Evolutionary conservation across 257 asterid species (phyloP), one percentile per base, ranked within the genome.

Genomic region (Paraleonurus japonicus): DNA sequence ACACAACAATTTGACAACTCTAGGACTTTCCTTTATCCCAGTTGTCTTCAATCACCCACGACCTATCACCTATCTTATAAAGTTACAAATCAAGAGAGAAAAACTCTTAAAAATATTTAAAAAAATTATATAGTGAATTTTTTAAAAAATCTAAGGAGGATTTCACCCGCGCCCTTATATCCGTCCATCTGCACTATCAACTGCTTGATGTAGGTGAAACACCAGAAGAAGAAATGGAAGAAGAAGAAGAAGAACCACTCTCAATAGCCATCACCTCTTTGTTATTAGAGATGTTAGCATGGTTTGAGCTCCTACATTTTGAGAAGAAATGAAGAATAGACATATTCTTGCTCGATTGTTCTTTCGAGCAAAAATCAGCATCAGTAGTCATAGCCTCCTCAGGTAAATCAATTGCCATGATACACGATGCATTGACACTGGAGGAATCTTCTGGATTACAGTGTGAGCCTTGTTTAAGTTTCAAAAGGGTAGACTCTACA

Each of bases 381-480:
- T 65, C 77, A 5, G 67, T 55, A 45, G 81, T 24, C 65, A 65
- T 50, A 16, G 69, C 27, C 59, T 69, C 86, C 61, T 61, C 75
- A 0, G 69, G 20, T 5, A 73, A 65, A 61, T 75, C 84, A 16
- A 71, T 72, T 33, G 73, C 69, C 78, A 78, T 79, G 50, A 54
- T 47, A 65, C 68, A 71, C 61, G 65, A 48, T 27, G 30, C 69
- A 55, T 81, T 81, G 0, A 4, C 69, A 59, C 64, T 73, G 7
- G 33, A 54, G 47, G 71, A 67, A 27, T 75, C 85, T 63, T 77
- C 84, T 0, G 26, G 79, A 47, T 76, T 82, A 17, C 77, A 81
- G 6, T 71, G 84, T 51, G 95, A 85, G 47, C 96, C 98, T 76
- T 86, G 94, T 76, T 81, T 83, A 33, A 92, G 95, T 87, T 84